Evolutionary conservation across 2,329 filamentous ascomycete genomes (phyloP).

Genomic region (Nemania serpens): DNA sequence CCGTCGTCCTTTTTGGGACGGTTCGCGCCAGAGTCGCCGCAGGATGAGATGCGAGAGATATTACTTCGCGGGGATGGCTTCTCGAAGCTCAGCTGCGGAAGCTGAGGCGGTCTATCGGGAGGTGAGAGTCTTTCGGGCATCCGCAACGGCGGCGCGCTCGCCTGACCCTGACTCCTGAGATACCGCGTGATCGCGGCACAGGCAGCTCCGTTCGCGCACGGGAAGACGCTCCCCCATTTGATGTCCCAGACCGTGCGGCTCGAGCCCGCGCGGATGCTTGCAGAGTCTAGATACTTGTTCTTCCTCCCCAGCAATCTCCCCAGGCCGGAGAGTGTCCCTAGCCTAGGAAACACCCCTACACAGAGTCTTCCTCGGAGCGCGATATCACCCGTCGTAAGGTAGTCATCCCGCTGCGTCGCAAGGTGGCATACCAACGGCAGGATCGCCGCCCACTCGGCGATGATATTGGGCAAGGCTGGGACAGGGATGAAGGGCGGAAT

Average conservation of each 20-base stretch:
- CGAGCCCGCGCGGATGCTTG: slow-evolving; percentile 6
- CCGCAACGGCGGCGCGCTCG: not conserved
- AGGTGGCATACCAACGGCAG: slow-evolving; percentile 14
- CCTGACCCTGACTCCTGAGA: not conserved
- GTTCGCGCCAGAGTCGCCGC: not conserved
- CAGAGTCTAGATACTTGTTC: slow-evolving; percentile 7
- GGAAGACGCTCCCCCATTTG: slow-evolving; percentile 37
- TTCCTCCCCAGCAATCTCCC: not conserved
- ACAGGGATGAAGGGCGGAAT: not conserved
- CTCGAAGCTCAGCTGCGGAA: not conserved
- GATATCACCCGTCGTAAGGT: slow-evolving; percentile 11
- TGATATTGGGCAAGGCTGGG: not conserved
- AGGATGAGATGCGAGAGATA: not conserved
- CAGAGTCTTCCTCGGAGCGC: slow-evolving; percentile 1
- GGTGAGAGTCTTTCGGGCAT: not conserved
- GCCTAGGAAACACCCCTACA: slow-evolving; percentile 4
- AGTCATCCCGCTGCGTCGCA: slow-evolving; percentile 9
- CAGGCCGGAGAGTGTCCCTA: slow-evolving; percentile 6
- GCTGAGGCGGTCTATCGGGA: not conserved
- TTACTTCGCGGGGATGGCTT: not conserved
- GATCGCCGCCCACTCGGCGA: slow-evolving; percentile 17
- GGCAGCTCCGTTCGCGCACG: slow-evolving; percentile 36
- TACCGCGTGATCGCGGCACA: slow-evolving; percentile 22
- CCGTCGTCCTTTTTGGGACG: not conserved
- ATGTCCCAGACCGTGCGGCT: slow-evolving; percentile 34